Percentiles rank a stretch among this genome's conserved stretches.
These are phyloP conservation scores for Trichomonas gallinae DNA, from an alignment of 208 protist genomes.

Conservation along the genomic window DNA sequence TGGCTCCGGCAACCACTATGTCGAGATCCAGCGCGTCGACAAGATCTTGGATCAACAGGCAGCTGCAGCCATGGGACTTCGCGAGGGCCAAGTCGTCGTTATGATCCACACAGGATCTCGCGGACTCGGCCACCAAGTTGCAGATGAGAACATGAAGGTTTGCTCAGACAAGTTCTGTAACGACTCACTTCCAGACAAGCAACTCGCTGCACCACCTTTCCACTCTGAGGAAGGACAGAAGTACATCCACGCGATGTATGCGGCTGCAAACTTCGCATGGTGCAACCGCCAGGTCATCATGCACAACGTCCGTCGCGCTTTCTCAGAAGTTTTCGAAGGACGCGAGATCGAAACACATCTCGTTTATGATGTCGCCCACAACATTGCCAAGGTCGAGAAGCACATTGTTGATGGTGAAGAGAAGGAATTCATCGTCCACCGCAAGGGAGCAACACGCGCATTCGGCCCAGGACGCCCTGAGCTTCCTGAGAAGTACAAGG, in stretches of 20 bases:
- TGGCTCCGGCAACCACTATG: constrained; percentile 68
- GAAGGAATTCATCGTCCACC: constrained; percentile 55
- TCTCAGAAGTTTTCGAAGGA: too few relatives aligned
- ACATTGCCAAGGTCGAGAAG: constrained; percentile 46
- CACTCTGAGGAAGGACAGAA: constrained; percentile 51
- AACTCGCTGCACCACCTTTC: constrained; percentile 60
- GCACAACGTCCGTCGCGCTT: constrained; percentile 48
- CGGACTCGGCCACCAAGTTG: constrained; percentile 67
- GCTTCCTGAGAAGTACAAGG: constrained; percentile 60
- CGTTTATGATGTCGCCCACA: too few relatives aligned
- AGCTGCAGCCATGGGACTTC: constrained; percentile 57
- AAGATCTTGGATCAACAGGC: constrained; percentile 58
- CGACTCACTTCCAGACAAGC: constrained; percentile 56
- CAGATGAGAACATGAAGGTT: constrained; percentile 36
- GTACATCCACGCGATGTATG: constrained; percentile 57
- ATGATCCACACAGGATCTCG: constrained; percentile 64
- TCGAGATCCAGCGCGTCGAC: constrained; percentile 52
- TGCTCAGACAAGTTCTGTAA: constrained; percentile 32
- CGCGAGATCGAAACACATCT: too few relatives aligned
- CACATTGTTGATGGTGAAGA: constrained; percentile 54
- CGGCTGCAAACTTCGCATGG: constrained; percentile 66
- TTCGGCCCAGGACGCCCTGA: constrained; percentile 62
- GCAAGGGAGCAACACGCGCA: constrained; percentile 66
- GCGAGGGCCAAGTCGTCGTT: constrained; percentile 53
- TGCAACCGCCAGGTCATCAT: constrained; percentile 62